Percentiles rank a stretch among this genome's conserved stretches.
phyloP scores from a whole-genome alignment of 2,329 filamentous ascomycete genomes.

The Fusarium burgessii region DNA sequence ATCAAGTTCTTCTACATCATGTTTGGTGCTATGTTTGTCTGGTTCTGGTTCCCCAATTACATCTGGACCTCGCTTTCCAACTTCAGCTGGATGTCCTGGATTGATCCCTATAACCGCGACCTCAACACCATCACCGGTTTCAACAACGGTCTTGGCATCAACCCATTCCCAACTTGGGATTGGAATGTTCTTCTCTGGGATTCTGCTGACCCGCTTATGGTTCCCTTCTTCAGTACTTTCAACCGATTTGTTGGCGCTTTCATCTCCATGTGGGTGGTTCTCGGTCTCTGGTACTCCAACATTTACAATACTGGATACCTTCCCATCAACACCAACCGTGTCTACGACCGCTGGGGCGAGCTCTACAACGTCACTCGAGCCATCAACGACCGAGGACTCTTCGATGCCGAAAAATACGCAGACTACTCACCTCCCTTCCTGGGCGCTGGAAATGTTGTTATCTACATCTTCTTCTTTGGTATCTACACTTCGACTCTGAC shows the following conservation, averaged over 20 bases:
- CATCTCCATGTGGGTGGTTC: constrained; percentile 65
- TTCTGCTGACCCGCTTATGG: constrained; percentile 59
- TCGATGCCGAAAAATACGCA: constrained; percentile 60
- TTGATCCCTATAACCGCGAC: constrained; percentile 59
- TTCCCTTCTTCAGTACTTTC: constrained; percentile 69
- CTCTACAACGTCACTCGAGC: constrained; percentile 61
- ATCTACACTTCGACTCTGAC: constrained; percentile 65
- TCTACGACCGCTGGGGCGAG: constrained; percentile 62
- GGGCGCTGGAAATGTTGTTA: constrained; percentile 60
- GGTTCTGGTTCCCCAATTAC: constrained; percentile 70
- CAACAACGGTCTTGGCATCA: constrained; percentile 60
- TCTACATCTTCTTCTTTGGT: constrained; percentile 68
- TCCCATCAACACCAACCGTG: constrained; percentile 64
- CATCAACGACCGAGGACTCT: constrained; percentile 58
- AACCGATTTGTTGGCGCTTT: constrained; percentile 72
- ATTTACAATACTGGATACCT: constrained; percentile 68
- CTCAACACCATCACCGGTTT: constrained; percentile 59
- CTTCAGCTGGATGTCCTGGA: constrained; percentile 71
- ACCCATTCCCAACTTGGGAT: constrained; percentile 61
- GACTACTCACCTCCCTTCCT: constrained; percentile 65
- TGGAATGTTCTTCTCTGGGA: constrained; percentile 62
- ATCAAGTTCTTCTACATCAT: constrained; percentile 64
- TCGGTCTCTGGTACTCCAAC: constrained; percentile 70
- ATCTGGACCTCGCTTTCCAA: constrained; percentile 64
- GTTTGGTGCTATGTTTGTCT: constrained; percentile 66